Percentiles rank a stretch among this genome's conserved stretches.
phyloP scores from a whole-genome alignment of 805 yeast genomes.

The Cyberlindnera subsufficiens region DNA sequence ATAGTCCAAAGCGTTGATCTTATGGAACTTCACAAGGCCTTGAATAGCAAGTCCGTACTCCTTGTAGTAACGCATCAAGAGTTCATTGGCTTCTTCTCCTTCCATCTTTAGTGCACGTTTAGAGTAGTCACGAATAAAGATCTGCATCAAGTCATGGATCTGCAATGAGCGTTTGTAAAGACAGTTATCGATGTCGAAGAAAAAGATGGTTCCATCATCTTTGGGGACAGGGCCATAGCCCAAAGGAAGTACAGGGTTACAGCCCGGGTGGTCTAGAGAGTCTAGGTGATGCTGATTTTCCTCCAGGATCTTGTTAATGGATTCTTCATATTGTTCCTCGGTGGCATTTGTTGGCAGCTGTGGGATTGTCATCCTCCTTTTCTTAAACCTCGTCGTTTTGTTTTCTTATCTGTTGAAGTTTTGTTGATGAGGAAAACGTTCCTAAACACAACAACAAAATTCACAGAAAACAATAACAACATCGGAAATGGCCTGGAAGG shows the following conservation, averaged over 20 bases:
- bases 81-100: slow-evolving; percentile 65
- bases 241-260: slow-evolving; percentile 24
- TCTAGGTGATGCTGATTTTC: slow-evolving; percentile 27
- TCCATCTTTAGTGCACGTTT: slow-evolving; percentile 52
- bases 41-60: slow-evolving; percentile 91
- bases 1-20: slow-evolving; percentile 83
- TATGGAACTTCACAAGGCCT: slow-evolving; percentile 62
- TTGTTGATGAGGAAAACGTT: no score
- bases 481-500: no score
- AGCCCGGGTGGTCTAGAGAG: slow-evolving; percentile 30
- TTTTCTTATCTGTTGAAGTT: no score
- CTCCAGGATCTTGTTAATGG: slow-evolving; percentile 14
- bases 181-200: slow-evolving; percentile 93
- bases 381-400: no score
- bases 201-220: slow-evolving; percentile 43
- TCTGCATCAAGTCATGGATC: slow-evolving; percentile 86
- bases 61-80: slow-evolving; percentile 73
- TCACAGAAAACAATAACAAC: no score
- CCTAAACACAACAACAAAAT: no score
- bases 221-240: slow-evolving; percentile 20
- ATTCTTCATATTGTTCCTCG: slow-evolving; percentile 10
- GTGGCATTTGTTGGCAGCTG: slow-evolving; percentile 4
- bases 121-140: slow-evolving; percentile 76
- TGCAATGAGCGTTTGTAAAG: slow-evolving; percentile 67
- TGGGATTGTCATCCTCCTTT: slow-evolving; percentile 1